Evolutionary conservation across 2,329 filamentous ascomycete species (phyloP), one percentile per base, ranked within the genome.

Genomic region (Alternaria sp.): DNA sequence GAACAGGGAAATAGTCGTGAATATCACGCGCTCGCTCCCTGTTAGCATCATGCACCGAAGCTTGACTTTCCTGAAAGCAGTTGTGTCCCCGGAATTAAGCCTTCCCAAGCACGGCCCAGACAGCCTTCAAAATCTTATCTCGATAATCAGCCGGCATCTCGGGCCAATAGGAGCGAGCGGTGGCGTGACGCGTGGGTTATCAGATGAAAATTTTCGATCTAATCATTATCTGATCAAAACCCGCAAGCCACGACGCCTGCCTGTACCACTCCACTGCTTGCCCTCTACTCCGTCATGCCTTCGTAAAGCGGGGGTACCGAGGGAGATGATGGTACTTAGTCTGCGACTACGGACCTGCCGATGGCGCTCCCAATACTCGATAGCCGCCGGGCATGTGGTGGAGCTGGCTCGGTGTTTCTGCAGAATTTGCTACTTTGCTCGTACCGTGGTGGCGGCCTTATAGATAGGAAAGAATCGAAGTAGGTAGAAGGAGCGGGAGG

Each of bases 171-270:
- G 5, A 30, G 20, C 11, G 5, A 2, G 11, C 9, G 44, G 47
- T 66, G 58, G 60, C 58, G 55, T 49, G 56, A 25, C 28, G 46
- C 45, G 49, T 23, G 43, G 30, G 62, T 72, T 71, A 73, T 72
- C 71, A 72, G 71, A 73, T 73, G 70, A 64, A 68, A 72, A 68
- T 63, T 68, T 69, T 71, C 63, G 53, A 72, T 72, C 70, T 71
- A 69, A 73, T 73, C 66, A 67, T 73, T 70, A 73, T 73, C 71
- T 67, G 71, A 72, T 73, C 63, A 53, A 68, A 70, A 71, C 58
- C 12, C 15, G 26, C 56, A 28, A 60, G 58, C 33, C 47, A 53
- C 56, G 46, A 26, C 55, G 25, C 45, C 50, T 47, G 26, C 50
- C 7, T 21, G 50, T 37, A 61, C 46, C 46, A 12, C 37, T 41